A percentile compares a stretch with the other conserved stretches of the same genome.
phyloP scores from a whole-genome alignment of 495 filamentous ascomycete species.

The Penicillium simplicissimum region DNA sequence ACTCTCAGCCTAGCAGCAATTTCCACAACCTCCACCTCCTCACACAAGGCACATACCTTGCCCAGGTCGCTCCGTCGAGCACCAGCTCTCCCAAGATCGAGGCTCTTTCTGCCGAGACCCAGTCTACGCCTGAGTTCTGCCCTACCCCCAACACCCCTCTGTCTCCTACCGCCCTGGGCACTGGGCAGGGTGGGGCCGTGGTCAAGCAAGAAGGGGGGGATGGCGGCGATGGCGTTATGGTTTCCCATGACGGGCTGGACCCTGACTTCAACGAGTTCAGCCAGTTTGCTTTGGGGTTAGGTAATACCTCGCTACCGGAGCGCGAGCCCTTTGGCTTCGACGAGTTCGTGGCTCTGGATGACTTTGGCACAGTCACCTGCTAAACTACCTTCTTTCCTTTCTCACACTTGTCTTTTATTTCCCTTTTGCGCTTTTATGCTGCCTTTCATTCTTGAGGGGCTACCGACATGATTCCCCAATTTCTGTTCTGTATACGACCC shows the following conservation, averaged over 20 bases:
- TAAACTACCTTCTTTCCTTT: slow-evolving; percentile 14
- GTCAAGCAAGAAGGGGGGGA: slow-evolving; percentile 22
- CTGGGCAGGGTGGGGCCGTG: slow-evolving; percentile 5
- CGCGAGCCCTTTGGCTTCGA: slow-evolving; percentile 37
- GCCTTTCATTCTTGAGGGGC: slow-evolving; percentile 10
- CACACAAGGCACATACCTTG: slow-evolving; percentile 28
- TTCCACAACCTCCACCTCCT: slow-evolving; percentile 30
- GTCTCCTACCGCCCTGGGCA: slow-evolving; percentile 30
- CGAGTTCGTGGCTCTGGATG: slow-evolving; percentile 38
- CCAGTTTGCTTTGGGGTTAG: slow-evolving; percentile 38
- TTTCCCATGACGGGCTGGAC: slow-evolving; percentile 32
- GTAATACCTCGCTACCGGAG: slow-evolving; percentile 25
- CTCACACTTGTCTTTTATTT: slow-evolving; percentile 11
- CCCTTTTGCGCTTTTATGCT: slow-evolving; percentile 11
- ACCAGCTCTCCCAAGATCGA: slow-evolving; percentile 28
- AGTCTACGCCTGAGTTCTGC: slow-evolving; percentile 41
- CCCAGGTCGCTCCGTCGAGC: slow-evolving; percentile 16
- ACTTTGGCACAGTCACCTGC: slow-evolving; percentile 36
- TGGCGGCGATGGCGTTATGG: slow-evolving; percentile 23
- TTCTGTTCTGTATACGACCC: slow-evolving; percentile 18
- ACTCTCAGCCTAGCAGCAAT: slow-evolving; percentile 28
- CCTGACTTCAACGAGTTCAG: slow-evolving; percentile 42
- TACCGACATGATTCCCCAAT: slow-evolving; percentile 8
- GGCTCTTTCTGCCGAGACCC: slow-evolving; percentile 30
- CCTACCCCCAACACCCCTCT: slow-evolving; percentile 40